Evolutionary conservation across 305 asterid species (phyloP), one percentile per base, ranked within the genome.

Genomic region (Rubia peregrina): DNA sequence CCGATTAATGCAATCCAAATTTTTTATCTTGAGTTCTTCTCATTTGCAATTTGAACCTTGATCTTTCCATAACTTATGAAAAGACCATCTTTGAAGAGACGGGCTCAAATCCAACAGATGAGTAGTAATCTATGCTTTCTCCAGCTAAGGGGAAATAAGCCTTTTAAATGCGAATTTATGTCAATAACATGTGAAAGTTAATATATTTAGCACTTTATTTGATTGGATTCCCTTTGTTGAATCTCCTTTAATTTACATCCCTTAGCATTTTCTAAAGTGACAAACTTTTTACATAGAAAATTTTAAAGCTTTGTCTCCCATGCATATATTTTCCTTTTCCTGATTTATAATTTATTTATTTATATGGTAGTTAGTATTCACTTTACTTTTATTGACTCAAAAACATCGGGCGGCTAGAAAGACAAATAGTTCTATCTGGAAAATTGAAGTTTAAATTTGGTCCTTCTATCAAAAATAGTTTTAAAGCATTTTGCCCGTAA

Each of bases 331-430:
- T 17, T 53, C 0, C 6, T 14, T 53, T 53, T n/a, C 26, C 11
- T n/a, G 2, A 22, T n/a, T 56, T 61, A 30, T 46, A 26, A 26
- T 26, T 26, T 26, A 17, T 7, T 26, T 7, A 48, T 26, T n/a
- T 49, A 17, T 3, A 26, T 26, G 41, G 44, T 36, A 17, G 68
- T 30, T 64, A 12, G 12, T 49, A 19, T 69, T 12, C 63, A 69
- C 65, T 69, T 69, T 69, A 69, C n/a, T 53, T 69, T 55, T 16
- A 36, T 69, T 69, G 65, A 38, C 72, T 14, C 36, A 36, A 53
- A 17, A n/a, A 36, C 72, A 21, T 36, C 41, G 72, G 72, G 53
- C 62, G 62, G 72, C 72, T 55, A 33, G 26, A 55, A 69, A 49
- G 33, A 51, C 53, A 53, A 69, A 10, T 40, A 24, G 41, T 33